These are phyloP conservation scores for Kwoniella botswanensis DNA, from an alignment of 768 basidiomycete species.

Conservation along the genomic window DNA sequence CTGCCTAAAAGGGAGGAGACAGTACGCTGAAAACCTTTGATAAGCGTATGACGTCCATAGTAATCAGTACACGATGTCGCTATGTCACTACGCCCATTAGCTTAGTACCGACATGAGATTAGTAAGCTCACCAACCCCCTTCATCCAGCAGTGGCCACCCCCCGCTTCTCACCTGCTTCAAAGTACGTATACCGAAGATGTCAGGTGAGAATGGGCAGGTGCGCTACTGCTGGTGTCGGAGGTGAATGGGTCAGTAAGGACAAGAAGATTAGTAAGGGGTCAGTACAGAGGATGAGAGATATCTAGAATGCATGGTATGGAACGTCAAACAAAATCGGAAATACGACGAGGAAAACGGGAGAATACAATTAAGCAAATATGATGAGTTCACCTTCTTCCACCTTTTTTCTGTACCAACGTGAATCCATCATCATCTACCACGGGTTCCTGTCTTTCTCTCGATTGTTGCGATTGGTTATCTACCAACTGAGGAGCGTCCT, in stretches of 20 bases:
- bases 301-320: not conserved
- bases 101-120: not conserved
- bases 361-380: not conserved
- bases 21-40: no score
- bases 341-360: not conserved
- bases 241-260: not conserved
- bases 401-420: constrained; percentile 68
- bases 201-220: constrained; percentile 8
- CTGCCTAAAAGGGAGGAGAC: no score
- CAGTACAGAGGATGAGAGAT: not conserved
- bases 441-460: constrained; percentile 65
- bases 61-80: not conserved
- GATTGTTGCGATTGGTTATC: constrained; percentile 47
- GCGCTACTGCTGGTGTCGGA: not conserved
- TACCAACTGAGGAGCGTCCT: constrained; percentile 64
- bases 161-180: constrained; percentile 12
- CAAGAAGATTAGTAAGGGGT: not conserved
- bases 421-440: constrained; percentile 92
- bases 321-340: not conserved
- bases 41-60: not conserved
- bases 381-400: constrained; percentile 28
- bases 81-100: not conserved
- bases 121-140: not conserved
- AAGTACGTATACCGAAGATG: not conserved
- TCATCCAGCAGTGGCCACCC: constrained; percentile 6